Conservation (phyloP, 2,329 filamentous ascomycete genomes). For the Xylariaceae sp. region DNA sequence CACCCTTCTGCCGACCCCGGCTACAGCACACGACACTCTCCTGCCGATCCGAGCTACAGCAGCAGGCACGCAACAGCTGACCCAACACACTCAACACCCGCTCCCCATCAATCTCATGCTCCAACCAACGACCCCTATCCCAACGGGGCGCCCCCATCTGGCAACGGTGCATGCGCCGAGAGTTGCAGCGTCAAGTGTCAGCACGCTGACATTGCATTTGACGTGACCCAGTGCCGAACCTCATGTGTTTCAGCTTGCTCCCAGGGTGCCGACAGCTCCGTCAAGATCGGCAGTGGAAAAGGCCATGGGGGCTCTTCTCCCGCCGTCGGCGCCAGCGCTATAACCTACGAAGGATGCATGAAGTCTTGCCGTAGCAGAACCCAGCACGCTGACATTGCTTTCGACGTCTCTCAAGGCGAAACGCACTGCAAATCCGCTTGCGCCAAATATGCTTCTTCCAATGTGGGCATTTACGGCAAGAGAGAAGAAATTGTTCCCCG, state of each 20-base stretch:
- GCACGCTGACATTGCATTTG: conserved; percentile 8
- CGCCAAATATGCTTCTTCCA: not conserved
- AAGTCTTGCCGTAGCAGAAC: not conserved
- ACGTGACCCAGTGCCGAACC: conserved; percentile 7
- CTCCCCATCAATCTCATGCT: not conserved
- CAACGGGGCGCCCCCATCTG: not conserved
- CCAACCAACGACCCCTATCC: not conserved
- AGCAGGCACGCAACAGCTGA: not conserved
- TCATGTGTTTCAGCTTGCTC: conserved; percentile 2
- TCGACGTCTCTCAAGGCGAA: not conserved
- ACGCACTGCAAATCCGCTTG: conserved; percentile 1
- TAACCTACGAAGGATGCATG: conserved; percentile 13
- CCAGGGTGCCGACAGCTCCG: not conserved
- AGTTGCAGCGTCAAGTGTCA: conserved; percentile 12
- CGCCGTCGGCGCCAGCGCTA: not conserved
- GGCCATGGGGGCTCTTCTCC: not conserved
- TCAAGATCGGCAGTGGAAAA: not conserved
- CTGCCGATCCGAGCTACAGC: too few relatives aligned
- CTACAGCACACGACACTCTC: too few relatives aligned
- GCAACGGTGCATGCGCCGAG: not conserved
- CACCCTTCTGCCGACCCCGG: too few relatives aligned
- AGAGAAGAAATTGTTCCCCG: not conserved
- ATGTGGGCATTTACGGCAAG: not conserved
- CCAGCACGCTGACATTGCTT: conserved; percentile 6
- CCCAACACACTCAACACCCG: not conserved